Conservation (phyloP, 139 green algal species). For the Raphidocelis subcapitata region DNA sequence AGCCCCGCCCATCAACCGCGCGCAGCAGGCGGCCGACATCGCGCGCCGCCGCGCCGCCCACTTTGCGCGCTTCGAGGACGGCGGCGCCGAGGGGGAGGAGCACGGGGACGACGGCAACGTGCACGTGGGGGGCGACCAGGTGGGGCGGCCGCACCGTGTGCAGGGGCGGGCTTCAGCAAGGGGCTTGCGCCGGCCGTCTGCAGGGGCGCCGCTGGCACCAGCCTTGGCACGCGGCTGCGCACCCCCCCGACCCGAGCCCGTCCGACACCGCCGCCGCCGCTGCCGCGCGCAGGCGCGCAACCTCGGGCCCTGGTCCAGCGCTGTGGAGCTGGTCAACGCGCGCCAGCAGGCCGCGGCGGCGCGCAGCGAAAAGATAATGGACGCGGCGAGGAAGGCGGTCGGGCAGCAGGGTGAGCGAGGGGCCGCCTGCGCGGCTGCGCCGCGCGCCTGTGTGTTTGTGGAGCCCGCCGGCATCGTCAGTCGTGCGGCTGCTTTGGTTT, state of each 20-base stretch:
- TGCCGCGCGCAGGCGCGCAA: slow-evolving; percentile 42
- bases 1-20: not conserved
- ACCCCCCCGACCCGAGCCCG: not conserved
- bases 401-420: not conserved
- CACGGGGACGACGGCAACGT: slow-evolving; percentile 28
- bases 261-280: not conserved
- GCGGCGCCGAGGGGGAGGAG: slow-evolving; percentile 15
- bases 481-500: no score
- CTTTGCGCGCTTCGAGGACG: slow-evolving; percentile 56
- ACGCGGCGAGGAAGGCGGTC: slow-evolving; percentile 1
- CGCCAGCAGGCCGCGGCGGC: slow-evolving; percentile 45
- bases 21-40: slow-evolving; percentile 26
- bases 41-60: slow-evolving; percentile 52
- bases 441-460: no score
- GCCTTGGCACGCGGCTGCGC: not conserved
- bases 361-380: slow-evolving; percentile 44
- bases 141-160: no score
- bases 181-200: no score
- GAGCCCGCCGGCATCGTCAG: no score
- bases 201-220: no score
- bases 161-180: no score
- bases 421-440: no score
- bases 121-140: slow-evolving; percentile 42
- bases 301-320: slow-evolving; percentile 63
- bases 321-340: slow-evolving; percentile 61